A percentile compares a stretch with the other conserved stretches of the same genome.
These are phyloP conservation scores for Alloteropsis semialata DNA, from an alignment of 176 grass and related monocot species.

Conservation along the genomic window DNA sequence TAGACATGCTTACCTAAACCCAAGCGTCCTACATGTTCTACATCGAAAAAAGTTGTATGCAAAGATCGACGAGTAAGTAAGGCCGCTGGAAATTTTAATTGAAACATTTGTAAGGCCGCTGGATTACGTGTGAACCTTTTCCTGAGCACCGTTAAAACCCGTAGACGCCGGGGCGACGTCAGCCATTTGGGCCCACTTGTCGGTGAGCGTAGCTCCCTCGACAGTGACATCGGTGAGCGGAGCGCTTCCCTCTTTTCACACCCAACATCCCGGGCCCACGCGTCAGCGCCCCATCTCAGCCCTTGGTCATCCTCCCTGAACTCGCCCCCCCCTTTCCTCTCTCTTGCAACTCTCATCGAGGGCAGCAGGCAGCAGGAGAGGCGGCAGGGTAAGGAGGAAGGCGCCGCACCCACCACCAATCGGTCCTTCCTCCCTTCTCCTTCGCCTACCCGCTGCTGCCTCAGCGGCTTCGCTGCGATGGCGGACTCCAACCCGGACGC, in stretches of 20 bases:
- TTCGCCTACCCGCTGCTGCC: not conserved
- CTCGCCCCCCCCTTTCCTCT: not conserved
- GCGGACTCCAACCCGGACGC: conserved; percentile 40
- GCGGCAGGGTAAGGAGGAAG: conserved; percentile 19
- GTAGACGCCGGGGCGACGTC: not conserved
- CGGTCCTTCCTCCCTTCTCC: not conserved
- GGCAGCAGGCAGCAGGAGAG: not conserved
- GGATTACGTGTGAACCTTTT: not conserved
- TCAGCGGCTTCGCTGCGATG: conserved; percentile 8
- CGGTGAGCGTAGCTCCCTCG: not conserved
- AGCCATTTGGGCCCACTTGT: not conserved
- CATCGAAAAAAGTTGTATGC: not conserved
- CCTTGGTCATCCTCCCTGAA: not conserved
- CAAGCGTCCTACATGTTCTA: too few relatives aligned
- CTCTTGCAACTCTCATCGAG: not conserved
- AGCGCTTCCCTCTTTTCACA: not conserved
- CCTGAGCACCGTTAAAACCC: not conserved
- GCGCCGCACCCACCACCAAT: not conserved
- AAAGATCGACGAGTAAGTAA: too few relatives aligned
- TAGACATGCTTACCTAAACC: too few relatives aligned
- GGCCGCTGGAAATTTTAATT: not conserved
- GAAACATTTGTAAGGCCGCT: not conserved
- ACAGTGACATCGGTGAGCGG: not conserved
- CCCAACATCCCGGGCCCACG: conserved; percentile 11
- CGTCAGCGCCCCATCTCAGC: not conserved